Base-by-base conservation (phyloP, 1,139 yeast genomes). In the Taiozyma sp. region DNA sequence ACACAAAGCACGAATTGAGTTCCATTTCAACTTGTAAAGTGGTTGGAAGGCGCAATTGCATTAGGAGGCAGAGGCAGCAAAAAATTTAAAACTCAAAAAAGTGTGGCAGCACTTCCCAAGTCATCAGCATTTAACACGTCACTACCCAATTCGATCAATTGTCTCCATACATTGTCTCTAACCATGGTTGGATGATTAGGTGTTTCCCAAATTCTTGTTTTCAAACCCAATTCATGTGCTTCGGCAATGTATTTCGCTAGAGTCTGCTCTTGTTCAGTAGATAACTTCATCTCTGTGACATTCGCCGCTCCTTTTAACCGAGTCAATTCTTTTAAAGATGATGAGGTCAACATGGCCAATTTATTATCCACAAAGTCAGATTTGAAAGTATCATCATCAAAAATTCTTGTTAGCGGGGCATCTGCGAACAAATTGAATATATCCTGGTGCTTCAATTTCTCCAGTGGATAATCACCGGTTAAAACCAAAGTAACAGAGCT, bases 161-260 rank as follows among this genome's bases (percentile, higher is more conserved):
- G 64, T 36, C 58, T 57, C 81, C 81, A 78, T 12, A 76, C 64
- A 2, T 53, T 58, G 46, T 71, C 60, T 49, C 78, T 67, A 14
- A 60, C 59, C 7, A 56, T 49, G 2, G 62, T 54, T 1, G 83
- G 81, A 77, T 79, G 77, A 43, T 64, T 60, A 0, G 83, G 83
- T 3, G 77, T 74, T 39, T 75, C 83, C 83, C 83, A 79, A 38
- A 78, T 65, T 42, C 84, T 65, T 1, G 77, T 69, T 51, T 67
- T 65, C 34, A 79, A 55, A 8, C 72, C 71, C 16, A 59, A 22
- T 0, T 55, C 50, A 53, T 76, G 81, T 1, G 79, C 74, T 9
- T 48, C 53, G 1, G 63, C 58, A 9, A 78, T 61, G 28, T 56
- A 55, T 2, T 52, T 47, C 22, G 51, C 53, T 8, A 77, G 50